phyloP scores from a whole-genome alignment of 352 stramenopile species.

The Elongisporangium undulatum region DNA sequence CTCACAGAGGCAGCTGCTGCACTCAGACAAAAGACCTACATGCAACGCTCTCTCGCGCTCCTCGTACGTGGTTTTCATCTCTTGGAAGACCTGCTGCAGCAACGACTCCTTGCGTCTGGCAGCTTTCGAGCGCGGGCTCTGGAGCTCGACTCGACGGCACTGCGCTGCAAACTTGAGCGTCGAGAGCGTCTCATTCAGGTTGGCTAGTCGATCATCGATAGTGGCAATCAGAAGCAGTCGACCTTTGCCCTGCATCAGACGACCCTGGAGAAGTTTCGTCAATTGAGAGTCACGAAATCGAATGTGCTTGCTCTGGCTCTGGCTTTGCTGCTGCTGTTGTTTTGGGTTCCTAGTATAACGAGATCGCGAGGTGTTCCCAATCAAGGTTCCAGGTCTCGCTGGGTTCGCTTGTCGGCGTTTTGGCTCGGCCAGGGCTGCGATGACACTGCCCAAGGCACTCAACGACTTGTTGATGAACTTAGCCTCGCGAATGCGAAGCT shows the following conservation, averaged over 20 bases:
- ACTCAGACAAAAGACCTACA: slow-evolving; percentile 16
- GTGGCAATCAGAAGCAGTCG: slow-evolving; percentile 58
- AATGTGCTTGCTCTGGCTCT: slow-evolving; percentile 25
- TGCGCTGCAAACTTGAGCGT: slow-evolving; percentile 76
- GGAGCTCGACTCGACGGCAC: slow-evolving; percentile 56
- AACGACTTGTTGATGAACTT: slow-evolving; percentile 81
- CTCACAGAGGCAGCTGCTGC: not conserved
- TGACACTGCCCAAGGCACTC: slow-evolving; percentile 62
- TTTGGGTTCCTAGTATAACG: slow-evolving; percentile 3
- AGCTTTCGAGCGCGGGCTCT: slow-evolving; percentile 10
- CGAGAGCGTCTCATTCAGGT: slow-evolving; percentile 61
- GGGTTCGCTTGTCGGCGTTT: slow-evolving; percentile 5
- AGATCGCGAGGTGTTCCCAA: not conserved
- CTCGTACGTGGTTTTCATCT: slow-evolving; percentile 51
- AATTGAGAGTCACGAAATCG: slow-evolving; percentile 72
- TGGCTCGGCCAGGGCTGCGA: slow-evolving; percentile 41
- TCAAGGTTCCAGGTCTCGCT: not conserved
- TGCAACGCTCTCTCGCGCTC: slow-evolving; percentile 39
- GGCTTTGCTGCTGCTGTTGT: slow-evolving; percentile 3
- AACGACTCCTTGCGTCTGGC: slow-evolving; percentile 22
- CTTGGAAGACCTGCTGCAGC: slow-evolving; percentile 39
- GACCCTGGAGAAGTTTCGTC: slow-evolving; percentile 60
- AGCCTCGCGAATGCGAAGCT: slow-evolving; percentile 65
- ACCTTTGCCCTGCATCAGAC: slow-evolving; percentile 38
- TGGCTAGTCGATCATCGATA: slow-evolving; percentile 43